phyloP scores from a whole-genome alignment of 176 grass and related monocot species.

The Puccinellia tenuiflora region DNA sequence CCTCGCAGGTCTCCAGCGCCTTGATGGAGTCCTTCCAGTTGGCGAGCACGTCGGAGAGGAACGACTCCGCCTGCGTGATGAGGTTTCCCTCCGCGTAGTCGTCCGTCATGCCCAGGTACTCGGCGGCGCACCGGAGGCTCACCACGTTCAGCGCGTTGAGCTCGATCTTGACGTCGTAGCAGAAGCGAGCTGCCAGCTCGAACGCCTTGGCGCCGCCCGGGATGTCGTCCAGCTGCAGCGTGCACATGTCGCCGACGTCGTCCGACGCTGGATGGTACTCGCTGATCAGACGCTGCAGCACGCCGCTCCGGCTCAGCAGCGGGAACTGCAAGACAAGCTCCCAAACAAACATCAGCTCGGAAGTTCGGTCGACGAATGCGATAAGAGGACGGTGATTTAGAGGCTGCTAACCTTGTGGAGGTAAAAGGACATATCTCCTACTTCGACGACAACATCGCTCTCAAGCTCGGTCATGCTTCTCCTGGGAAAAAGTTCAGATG shows the following conservation, averaged over 20 bases:
- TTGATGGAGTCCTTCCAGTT: constrained; percentile 85
- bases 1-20: constrained; percentile 72
- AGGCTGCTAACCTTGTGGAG: constrained; percentile 56
- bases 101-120: constrained; percentile 82
- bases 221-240: constrained; percentile 66
- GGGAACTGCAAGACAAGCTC: constrained; percentile 46
- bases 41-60: constrained; percentile 51
- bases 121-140: constrained; percentile 61
- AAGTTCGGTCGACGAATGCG: neutral
- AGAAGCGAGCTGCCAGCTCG: constrained; percentile 73
- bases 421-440: constrained; percentile 63
- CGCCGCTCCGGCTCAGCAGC: constrained; percentile 65
- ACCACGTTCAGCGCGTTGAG: constrained; percentile 74
- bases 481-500: constrained; percentile 29
- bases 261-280: constrained; percentile 31
- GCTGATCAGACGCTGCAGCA: constrained; percentile 66
- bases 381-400: neutral
- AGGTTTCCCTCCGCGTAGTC: constrained; percentile 77
- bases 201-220: constrained; percentile 85
- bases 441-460: constrained; percentile 59
- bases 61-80: constrained; percentile 64
- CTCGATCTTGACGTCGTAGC: constrained; percentile 81
- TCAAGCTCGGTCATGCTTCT: constrained; percentile 54
- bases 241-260: constrained; percentile 47
- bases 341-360: neutral